Base-by-base conservation (phyloP, 129 eudicot species). In the Pseudognaphalium luteoalbum region DNA sequence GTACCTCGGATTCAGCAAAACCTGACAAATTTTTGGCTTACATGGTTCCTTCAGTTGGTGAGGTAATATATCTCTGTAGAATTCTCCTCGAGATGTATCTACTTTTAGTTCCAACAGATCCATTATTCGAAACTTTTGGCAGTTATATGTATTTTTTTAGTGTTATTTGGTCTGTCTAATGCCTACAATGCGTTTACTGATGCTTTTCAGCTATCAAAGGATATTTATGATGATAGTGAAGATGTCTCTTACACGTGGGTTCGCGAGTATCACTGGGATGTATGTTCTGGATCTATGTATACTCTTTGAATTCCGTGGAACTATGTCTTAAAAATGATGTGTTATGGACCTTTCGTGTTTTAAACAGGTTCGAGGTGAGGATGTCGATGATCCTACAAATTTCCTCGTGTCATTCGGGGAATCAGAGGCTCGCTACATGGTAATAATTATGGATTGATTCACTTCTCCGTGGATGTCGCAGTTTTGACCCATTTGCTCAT, bases 261-360 rank as follows among this genome's bases (percentile, higher is more conserved):
- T 76, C 98, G 98, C 19, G 98, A 93, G 71, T 93, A 91, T 79
- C 92, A 89, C 57, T 93, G 89, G 89, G 98, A 93, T 79, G 98
- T 93, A 93, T 62, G 98, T 83, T 39, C 37, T 64, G 1, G 52
- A 7, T 28, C 25, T 41, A 2, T 76, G 2, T 64, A 16, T 62
- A 62, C 42, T 63, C n/a, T 20, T 72, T 65, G 6, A 30, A 10
- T 76, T 64, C 1, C 5, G n/a, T 30, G 19, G 61, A 7, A 14
- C 67, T n/a, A 41, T 41, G 52, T 35, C 6, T 21, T 44, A 11
- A 42, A 57, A 70, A 32, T 68, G 21, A 51, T 70, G 70, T 57
- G 79, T 4, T 33, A 64, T 41, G 21, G n/a, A 5, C 1, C 47
- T 65, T 64, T 30, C 19, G 64, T 72, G 35, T 54, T 76, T 77